Percentiles rank a stretch among this genome's conserved stretches.
Evolutionary conservation across 176 grass and related monocot species (phyloP).

Genomic region (Carex scoparia): DNA sequence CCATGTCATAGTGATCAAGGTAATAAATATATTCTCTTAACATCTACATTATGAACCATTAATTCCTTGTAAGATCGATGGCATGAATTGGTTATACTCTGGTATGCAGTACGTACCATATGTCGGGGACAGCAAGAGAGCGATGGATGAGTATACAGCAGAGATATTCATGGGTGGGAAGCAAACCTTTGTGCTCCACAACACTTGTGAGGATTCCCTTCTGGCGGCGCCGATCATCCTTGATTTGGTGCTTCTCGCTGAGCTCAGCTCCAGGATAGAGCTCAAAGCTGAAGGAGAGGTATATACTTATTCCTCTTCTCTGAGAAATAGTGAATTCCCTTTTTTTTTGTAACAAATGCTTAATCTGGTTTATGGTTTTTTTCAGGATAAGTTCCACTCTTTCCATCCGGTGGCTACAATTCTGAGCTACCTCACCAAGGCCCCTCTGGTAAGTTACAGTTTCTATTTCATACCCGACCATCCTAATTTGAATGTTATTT

Average conservation of each 20-base stretch:
- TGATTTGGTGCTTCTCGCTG: conserved; percentile 90
- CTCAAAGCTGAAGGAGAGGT: conserved; percentile 85
- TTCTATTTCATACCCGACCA: neutral
- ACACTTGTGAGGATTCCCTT: conserved; percentile 96
- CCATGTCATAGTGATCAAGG: conserved; percentile 97
- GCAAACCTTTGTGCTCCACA: conserved; percentile 91
- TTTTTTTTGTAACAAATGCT: neutral
- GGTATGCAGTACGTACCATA: conserved; percentile 78
- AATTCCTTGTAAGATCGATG: neutral
- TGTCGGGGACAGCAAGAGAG: conserved; percentile 93
- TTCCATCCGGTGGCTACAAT: conserved; percentile 96
- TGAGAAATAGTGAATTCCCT: neutral
- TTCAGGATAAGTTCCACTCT: conserved; percentile 93
- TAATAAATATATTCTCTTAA: conserved; percentile 19
- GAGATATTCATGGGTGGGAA: conserved; percentile 98
- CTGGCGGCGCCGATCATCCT: conserved; percentile 89
- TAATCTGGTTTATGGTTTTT: neutral
- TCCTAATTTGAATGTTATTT: neutral
- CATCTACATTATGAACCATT: neutral
- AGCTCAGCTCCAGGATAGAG: conserved; percentile 94
- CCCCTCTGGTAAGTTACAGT: conserved; percentile 64
- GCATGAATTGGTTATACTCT: neutral
- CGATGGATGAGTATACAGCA: conserved; percentile 98
- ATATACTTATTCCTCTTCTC: neutral
- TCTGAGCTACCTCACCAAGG: conserved; percentile 96